Percentiles rank a stretch among this genome's conserved stretches.
Conservation (phyloP, 2,329 filamentous ascomycete species). For the Hypoxylon sp. region DNA sequence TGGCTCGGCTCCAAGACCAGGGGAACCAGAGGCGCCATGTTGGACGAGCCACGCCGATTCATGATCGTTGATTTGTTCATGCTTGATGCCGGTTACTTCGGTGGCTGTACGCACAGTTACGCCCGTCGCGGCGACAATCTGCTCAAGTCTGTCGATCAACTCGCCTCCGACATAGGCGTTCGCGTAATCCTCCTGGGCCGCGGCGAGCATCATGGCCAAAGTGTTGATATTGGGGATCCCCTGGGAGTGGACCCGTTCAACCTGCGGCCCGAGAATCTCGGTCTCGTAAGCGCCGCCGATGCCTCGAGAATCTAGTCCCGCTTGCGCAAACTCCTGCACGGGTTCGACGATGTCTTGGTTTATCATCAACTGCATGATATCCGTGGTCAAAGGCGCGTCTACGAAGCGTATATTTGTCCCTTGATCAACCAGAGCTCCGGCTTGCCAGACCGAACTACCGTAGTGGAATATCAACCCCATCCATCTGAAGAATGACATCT, state of each 20-base stretch:
- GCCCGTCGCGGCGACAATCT: constrained; percentile 23
- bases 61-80: constrained; percentile 26
- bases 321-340: constrained; percentile 29
- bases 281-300: constrained; percentile 43
- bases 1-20: constrained; percentile 16
- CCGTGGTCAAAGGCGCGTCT: constrained; percentile 22
- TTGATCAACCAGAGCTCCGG: constrained; percentile 35
- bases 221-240: constrained; percentile 33
- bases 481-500: constrained; percentile 41
- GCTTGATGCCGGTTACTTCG: constrained; percentile 35
- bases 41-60: constrained; percentile 39
- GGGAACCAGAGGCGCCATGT: constrained; percentile 7
- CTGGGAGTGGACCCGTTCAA: constrained; percentile 42
- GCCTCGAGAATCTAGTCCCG: constrained; percentile 31
- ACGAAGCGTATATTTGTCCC: constrained; percentile 28
- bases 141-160: constrained; percentile 36
- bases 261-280: constrained; percentile 47
- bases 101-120: constrained; percentile 26
- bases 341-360: constrained; percentile 33
- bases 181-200: constrained; percentile 44
- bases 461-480: constrained; percentile 44
- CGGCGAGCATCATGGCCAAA: constrained; percentile 43
- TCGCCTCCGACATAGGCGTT: constrained; percentile 43
- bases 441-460: constrained; percentile 44
- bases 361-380: constrained; percentile 38